Percentiles rank a stretch among this genome's conserved stretches.
phyloP scores from a whole-genome alignment of 192 early-diverging fungal genomes.

The Spizellomyces punctatus region DNA sequence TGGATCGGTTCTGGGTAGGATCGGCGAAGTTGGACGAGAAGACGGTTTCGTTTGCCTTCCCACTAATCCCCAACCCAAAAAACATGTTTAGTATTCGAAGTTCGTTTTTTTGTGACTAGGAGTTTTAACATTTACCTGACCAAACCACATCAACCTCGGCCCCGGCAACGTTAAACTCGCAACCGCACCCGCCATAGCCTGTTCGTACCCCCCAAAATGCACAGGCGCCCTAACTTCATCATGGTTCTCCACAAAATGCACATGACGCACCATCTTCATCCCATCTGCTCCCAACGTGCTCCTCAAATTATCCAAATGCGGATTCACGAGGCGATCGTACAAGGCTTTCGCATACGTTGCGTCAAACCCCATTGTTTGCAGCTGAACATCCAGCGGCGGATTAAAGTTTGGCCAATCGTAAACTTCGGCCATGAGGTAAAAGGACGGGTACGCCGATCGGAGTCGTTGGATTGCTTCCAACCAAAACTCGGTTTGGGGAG shows the following conservation, averaged over 20 bases:
- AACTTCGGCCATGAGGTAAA: conserved; percentile 9
- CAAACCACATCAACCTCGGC: conserved; percentile 4
- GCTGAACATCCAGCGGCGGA: background rate
- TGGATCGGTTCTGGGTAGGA: background rate
- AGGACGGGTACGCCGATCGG: background rate
- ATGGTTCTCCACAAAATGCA: conserved; percentile 13
- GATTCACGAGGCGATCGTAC: conserved; percentile 3
- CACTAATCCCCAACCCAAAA: background rate
- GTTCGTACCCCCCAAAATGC: background rate
- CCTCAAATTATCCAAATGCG: conserved; percentile 8
- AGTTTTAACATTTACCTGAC: background rate
- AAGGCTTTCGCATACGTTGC: background rate
- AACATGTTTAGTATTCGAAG: background rate
- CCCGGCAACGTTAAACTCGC: conserved; percentile 5
- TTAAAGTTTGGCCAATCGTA: conserved; percentile 10
- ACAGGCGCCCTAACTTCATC: background rate
- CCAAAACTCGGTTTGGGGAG: conserved; percentile 7
- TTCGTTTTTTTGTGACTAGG: background rate
- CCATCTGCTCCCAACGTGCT: background rate
- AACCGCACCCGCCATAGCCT: background rate
- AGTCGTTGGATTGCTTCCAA: background rate
- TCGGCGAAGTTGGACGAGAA: conserved; percentile 7
- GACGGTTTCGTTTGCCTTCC: background rate
- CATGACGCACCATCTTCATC: background rate
- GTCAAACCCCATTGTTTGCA: conserved; percentile 1